These are phyloP conservation scores for Zasmidium citrigriseum DNA, from an alignment of 2,329 filamentous ascomycete genomes.

Conservation along the genomic window DNA sequence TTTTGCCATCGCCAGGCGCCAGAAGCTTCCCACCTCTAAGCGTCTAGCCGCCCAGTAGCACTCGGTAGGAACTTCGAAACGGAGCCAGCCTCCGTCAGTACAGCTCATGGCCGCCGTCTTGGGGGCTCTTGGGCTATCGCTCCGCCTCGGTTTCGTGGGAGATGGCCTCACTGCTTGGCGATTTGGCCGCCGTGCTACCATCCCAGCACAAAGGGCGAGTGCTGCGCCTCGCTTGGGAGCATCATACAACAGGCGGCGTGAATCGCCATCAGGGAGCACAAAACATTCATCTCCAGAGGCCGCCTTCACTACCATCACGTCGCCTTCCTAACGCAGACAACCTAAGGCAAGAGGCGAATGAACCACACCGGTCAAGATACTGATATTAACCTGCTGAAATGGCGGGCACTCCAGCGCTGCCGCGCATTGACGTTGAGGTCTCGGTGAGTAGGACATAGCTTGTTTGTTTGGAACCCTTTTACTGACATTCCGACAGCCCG, in stretches of 20 bases:
- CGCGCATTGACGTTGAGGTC: conserved; percentile 22
- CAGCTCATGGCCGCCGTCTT: background rate
- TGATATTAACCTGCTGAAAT: conserved; percentile 8
- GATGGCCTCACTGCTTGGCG: background rate
- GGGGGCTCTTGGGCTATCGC: background rate
- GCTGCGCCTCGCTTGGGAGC: conserved; percentile 10
- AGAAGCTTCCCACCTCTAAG: background rate
- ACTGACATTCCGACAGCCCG: conserved; percentile 6
- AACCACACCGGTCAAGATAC: background rate
- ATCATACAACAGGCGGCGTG: conserved; percentile 1
- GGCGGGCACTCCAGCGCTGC: conserved; percentile 20
- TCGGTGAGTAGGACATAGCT: conserved; percentile 2
- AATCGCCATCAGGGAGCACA: background rate
- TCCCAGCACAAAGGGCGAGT: background rate
- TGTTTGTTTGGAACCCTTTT: background rate
- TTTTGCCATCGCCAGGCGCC: background rate
- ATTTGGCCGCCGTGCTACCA: background rate
- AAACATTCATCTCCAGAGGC: background rate
- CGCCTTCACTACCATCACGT: conserved; percentile 1
- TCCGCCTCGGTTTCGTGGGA: background rate
- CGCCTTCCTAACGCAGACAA: background rate
- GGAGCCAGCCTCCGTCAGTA: background rate
- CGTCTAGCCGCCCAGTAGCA: background rate
- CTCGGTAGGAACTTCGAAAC: background rate
- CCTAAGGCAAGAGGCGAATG: background rate